These are phyloP conservation scores for Tulasnella sp. DNA, from an alignment of 768 basidiomycete species.

Conservation along the genomic window DNA sequence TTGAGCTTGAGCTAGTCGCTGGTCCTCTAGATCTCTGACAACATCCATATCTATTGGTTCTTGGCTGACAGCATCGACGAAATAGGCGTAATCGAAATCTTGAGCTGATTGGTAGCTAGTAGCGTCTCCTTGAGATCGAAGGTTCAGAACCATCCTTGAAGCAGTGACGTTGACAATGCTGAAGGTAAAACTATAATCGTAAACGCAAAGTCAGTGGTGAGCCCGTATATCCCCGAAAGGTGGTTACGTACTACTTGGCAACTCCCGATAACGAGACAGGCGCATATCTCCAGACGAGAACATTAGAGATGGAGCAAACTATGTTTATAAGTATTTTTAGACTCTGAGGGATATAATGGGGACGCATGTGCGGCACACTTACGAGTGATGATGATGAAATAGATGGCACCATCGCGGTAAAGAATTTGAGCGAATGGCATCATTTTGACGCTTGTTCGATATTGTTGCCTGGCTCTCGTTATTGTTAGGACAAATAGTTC, in stretches of 20 bases:
- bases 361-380: background rate
- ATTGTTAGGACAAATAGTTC: constrained; percentile 1
- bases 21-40: too few species aligned
- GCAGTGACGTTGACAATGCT: constrained; percentile 6
- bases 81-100: too few species aligned
- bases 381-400: constrained; percentile 7
- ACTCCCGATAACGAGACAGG: background rate
- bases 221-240: background rate
- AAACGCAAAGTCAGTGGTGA: too few species aligned
- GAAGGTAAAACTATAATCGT: background rate
- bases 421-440: constrained; percentile 7
- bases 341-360: too few species aligned
- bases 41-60: too few species aligned
- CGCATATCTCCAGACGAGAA: constrained; percentile 6
- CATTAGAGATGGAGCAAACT: constrained; percentile 8
- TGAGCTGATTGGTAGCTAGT: too few species aligned
- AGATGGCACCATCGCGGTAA: constrained; percentile 6
- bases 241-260: constrained; percentile 11
- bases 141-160: constrained; percentile 7
- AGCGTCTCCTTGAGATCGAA: background rate
- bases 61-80: too few species aligned
- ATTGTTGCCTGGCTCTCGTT: background rate
- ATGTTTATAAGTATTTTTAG: too few species aligned
- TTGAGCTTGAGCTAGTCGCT: too few species aligned
- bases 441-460: background rate